Percentiles rank a stretch among this genome's conserved stretches.
These are phyloP conservation scores for Rhynchosporium secalis DNA, from an alignment of 2,329 filamentous ascomycete genomes.

Conservation along the genomic window DNA sequence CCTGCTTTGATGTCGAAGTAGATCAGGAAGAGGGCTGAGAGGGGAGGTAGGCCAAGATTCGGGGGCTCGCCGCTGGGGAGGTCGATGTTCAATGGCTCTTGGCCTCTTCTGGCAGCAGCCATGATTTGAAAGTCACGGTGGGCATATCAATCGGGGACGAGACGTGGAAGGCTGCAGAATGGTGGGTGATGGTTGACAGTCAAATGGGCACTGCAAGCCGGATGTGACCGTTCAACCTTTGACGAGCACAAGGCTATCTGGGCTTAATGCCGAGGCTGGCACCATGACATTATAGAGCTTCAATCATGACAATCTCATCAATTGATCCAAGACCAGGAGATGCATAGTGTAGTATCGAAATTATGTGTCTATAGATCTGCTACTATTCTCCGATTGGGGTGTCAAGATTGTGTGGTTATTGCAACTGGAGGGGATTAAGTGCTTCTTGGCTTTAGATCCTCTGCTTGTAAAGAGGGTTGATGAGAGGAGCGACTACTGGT, in stretches of 20 bases:
- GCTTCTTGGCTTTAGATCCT: neutral
- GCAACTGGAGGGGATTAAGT: no score
- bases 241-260: neutral
- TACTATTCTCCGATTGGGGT: no score
- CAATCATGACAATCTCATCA: neutral
- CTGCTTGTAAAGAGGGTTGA: neutral
- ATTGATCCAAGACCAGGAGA: neutral
- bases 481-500: neutral
- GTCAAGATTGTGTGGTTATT: no score
- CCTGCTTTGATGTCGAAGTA: conserved; percentile 91
- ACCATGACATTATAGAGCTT: neutral
- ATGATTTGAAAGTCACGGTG: conserved; percentile 28
- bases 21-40: conserved; percentile 83
- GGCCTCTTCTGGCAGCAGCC: conserved; percentile 39
- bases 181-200: neutral
- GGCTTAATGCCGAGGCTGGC: conserved; percentile 14
- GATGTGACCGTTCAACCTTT: neutral
- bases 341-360: no score
- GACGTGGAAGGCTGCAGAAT: conserved; percentile 8
- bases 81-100: conserved; percentile 38
- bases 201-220: neutral
- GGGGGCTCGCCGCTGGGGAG: conserved; percentile 27
- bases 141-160: conserved; percentile 22
- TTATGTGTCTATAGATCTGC: no score
- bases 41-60: conserved; percentile 54